Percentiles rank a stretch among this genome's conserved stretches.
phyloP scores from a whole-genome alignment of 2,329 filamentous ascomycete genomes.

The Diplodia seriata region DNA sequence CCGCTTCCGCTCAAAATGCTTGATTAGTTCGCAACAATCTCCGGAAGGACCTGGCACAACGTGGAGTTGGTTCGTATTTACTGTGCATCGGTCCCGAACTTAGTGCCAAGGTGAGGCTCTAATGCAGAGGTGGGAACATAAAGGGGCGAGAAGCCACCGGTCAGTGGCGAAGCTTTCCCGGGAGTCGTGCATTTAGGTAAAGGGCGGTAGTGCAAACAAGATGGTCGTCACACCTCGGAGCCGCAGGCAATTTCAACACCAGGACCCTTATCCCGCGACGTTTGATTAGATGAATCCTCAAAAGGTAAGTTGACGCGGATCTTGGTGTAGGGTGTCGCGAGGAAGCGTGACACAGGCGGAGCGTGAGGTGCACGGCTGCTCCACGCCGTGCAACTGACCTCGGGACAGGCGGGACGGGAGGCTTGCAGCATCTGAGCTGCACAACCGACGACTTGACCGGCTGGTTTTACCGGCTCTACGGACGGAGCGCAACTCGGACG shows the following conservation, averaged over 20 bases:
- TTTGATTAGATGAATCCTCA: slow-evolving; percentile 13
- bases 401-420: slow-evolving; percentile 20
- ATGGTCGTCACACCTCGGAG: neutral
- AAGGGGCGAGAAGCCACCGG: neutral
- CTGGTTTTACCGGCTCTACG: neutral
- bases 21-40: neutral
- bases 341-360: slow-evolving; percentile 1
- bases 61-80: neutral
- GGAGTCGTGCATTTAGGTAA: neutral
- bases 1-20: neutral
- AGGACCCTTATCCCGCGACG: neutral
- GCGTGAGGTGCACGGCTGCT: slow-evolving; percentile 12
- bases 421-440: slow-evolving; percentile 13
- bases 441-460: neutral
- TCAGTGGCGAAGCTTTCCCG: neutral
- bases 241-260: neutral
- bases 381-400: neutral
- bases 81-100: neutral
- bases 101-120: neutral
- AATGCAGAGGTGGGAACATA: neutral
- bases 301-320: slow-evolving; percentile 7
- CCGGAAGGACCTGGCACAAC: slow-evolving; percentile 21
- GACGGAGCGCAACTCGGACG: neutral
- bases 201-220: slow-evolving; percentile 9
- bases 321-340: slow-evolving; percentile 19